Evolutionary conservation across 139 green algal genomes (phyloP).

Genomic region (Chlamydomonas sp.): DNA sequence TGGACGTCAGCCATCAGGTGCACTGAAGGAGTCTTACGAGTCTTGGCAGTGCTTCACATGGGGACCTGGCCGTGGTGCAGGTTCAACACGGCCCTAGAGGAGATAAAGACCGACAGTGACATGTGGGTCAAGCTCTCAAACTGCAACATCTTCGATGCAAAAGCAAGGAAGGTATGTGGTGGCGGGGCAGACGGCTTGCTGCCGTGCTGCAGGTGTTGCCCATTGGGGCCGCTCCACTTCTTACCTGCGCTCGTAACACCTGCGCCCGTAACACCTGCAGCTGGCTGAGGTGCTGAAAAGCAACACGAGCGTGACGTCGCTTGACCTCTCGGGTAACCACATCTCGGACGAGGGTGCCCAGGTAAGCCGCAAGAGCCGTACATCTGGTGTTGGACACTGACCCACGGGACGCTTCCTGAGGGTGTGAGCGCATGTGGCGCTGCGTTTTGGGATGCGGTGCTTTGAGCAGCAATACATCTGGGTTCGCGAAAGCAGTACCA

Average conservation of each 20-base stretch:
- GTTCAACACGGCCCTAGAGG: slow-evolving; percentile 44
- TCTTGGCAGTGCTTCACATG: no score
- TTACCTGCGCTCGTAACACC: neutral
- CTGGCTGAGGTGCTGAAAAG: slow-evolving; percentile 60
- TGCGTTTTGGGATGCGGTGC: no score
- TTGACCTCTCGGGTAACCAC: slow-evolving; percentile 72
- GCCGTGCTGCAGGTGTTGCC: neutral
- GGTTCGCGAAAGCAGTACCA: no score
- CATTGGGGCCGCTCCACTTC: no score
- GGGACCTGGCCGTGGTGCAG: neutral
- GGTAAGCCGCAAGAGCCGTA: slow-evolving; percentile 35
- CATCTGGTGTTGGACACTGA: neutral
- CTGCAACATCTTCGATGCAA: slow-evolving; percentile 54
- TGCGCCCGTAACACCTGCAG: slow-evolving; percentile 25
- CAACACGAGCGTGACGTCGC: slow-evolving; percentile 66
- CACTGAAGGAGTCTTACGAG: neutral
- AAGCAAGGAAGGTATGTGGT: slow-evolving; percentile 50
- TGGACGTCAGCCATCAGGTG: neutral
- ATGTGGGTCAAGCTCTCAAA: slow-evolving; percentile 63
- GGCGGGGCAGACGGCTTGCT: neutral
- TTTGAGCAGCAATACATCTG: no score
- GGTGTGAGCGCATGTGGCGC: no score
- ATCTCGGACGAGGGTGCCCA: slow-evolving; percentile 66
- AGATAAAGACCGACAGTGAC: slow-evolving; percentile 37
- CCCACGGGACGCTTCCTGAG: no score